Conservation (phyloP, 805 yeast species). For the Metschnikowia peoriensis region DNA sequence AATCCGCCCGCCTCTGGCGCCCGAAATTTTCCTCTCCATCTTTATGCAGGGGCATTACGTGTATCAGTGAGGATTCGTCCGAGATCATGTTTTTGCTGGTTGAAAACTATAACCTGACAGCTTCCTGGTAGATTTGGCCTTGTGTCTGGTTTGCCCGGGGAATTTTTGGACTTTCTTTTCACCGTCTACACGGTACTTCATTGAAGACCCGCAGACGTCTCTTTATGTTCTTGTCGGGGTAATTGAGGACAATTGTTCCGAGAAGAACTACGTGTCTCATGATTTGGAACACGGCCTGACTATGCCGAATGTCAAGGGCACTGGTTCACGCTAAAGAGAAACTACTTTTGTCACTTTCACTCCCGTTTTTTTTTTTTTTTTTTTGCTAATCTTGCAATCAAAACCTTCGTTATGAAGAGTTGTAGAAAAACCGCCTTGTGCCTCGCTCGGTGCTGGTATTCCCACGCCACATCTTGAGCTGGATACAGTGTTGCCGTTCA, state of each 20-base stretch:
- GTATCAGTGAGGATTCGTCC: conserved; percentile 99
- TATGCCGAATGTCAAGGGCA: too few species aligned
- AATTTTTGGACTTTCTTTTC: conserved; percentile 62
- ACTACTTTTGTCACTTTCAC: too few species aligned
- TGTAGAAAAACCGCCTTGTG: conserved; percentile 34
- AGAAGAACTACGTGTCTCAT: conserved; percentile 3
- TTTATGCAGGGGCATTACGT: conserved; percentile 99
- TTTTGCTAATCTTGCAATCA: not conserved
- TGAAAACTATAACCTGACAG: conserved; percentile 99
- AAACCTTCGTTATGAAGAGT: not conserved
- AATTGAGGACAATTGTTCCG: conserved; percentile 27
- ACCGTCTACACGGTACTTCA: conserved; percentile 25
- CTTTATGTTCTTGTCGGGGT: conserved; percentile 19
- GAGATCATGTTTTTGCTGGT: conserved; percentile 99
- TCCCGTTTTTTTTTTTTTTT: too few species aligned
- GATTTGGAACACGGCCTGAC: too few species aligned
- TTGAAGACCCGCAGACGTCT: conserved; percentile 25
- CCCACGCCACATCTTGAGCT: conserved; percentile 43
- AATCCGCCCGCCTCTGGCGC: conserved; percentile 1
- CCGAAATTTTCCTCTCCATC: conserved; percentile 53
- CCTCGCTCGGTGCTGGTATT: conserved; percentile 45
- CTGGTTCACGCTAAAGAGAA: too few species aligned
- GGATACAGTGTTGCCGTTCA: conserved; percentile 26
- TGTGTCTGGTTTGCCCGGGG: conserved; percentile 55
- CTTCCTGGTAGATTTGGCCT: conserved; percentile 49